Conservation (phyloP, 164 flowering plant genomes). For the Annona squamosa region DNA sequence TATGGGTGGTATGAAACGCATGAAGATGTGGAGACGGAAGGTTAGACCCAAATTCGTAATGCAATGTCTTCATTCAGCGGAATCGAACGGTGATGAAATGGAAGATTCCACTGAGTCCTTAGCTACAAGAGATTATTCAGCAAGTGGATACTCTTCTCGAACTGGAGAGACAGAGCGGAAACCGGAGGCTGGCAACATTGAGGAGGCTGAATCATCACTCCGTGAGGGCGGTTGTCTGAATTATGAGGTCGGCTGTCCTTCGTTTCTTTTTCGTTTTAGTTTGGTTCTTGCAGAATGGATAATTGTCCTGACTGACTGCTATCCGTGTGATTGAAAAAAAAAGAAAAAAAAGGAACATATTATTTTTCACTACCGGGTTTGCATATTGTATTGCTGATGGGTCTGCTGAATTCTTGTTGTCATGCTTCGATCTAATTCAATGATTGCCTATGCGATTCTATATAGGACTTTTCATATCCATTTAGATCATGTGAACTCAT, state of each 20-base stretch:
- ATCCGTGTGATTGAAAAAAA: no score
- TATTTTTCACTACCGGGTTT: no score
- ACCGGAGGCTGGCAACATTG: constrained; percentile 63
- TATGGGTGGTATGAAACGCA: constrained; percentile 24
- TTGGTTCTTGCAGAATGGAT: not conserved
- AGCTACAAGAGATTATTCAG: constrained; percentile 77
- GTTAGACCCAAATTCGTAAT: constrained; percentile 43
- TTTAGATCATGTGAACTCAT: no score
- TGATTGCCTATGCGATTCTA: no score
- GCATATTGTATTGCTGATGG: no score
- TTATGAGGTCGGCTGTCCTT: constrained; percentile 58
- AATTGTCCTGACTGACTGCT: no score
- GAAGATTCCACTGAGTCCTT: constrained; percentile 65
- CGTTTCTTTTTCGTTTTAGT: not conserved
- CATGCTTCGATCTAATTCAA: no score
- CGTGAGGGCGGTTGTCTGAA: constrained; percentile 72
- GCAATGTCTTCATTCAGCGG: constrained; percentile 68
- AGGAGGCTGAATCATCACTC: constrained; percentile 91
- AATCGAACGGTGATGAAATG: constrained; percentile 43
- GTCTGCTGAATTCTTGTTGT: no score
- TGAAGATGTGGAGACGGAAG: constrained; percentile 16
- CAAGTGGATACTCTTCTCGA: constrained; percentile 64
- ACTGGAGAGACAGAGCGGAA: constrained; percentile 50
- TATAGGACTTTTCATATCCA: no score
- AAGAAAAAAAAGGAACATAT: no score